Conservation (phyloP, 495 filamentous ascomycete species). For the Halenospora varia region DNA sequence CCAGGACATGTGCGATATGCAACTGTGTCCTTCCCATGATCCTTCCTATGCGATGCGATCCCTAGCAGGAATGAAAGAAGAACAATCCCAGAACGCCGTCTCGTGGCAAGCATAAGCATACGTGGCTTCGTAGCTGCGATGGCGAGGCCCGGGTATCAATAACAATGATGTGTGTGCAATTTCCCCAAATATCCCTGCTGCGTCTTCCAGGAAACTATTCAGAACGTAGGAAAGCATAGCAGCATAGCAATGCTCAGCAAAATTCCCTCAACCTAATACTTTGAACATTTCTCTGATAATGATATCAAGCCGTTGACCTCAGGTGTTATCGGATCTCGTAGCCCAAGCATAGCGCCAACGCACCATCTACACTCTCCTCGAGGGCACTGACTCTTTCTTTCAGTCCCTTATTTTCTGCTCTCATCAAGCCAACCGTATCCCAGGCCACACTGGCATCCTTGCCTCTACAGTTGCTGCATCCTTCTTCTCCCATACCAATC, state of each 20-base stretch:
- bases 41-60: no score
- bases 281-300: no score
- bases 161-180: neutral
- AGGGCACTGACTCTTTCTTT: constrained; percentile 64
- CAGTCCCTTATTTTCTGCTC: constrained; percentile 68
- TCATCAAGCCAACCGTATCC: constrained; percentile 64
- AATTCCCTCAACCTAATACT: no score
- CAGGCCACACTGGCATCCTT: constrained; percentile 62
- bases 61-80: no score
- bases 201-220: no score
- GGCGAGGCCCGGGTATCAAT: neutral
- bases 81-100: no score
- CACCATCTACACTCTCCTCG: constrained; percentile 67
- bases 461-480: constrained; percentile 58
- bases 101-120: no score
- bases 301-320: neutral
- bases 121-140: no score
- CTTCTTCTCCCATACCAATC: constrained; percentile 24
- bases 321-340: neutral
- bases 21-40: no score
- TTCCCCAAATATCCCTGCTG: neutral
- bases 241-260: no score
- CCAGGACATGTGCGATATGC: no score
- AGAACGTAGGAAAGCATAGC: no score
- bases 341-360: constrained; percentile 44